phyloP scores from a whole-genome alignment of 345 rosid species.

The Rhodamnia argentea region DNA sequence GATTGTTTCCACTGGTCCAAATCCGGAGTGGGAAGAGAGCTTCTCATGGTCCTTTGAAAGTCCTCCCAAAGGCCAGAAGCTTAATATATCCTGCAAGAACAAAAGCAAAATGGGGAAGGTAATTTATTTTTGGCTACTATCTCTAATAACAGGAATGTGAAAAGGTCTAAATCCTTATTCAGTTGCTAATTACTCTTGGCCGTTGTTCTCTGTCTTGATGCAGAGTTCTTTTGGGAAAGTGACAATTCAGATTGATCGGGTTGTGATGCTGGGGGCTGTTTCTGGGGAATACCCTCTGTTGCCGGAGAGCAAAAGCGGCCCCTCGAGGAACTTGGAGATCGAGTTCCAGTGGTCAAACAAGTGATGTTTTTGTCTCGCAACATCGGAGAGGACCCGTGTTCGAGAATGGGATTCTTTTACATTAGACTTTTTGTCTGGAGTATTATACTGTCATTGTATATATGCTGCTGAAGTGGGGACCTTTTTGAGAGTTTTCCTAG shows the following conservation, averaged over 20 bases:
- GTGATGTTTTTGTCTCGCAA: neutral
- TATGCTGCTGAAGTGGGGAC: conserved; percentile 15
- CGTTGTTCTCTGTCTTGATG: neutral
- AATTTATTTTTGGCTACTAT: neutral
- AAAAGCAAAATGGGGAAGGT: conserved; percentile 99
- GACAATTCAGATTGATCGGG: conserved; percentile 93
- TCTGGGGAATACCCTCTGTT: conserved; percentile 83
- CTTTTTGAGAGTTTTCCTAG: conserved; percentile 16
- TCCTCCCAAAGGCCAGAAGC: conserved; percentile 99
- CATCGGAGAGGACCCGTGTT: neutral
- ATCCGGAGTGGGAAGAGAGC: conserved; percentile 98
- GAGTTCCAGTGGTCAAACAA: conserved; percentile 97
- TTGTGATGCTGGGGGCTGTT: conserved; percentile 94
- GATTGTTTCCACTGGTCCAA: conserved; percentile 92
- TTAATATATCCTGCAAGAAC: conserved; percentile 93
- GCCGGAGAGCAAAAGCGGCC: conserved; percentile 95
- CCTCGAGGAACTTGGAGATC: conserved; percentile 79
- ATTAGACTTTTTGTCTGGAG: neutral
- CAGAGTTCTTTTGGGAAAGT: conserved; percentile 99
- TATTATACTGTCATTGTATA: conserved; percentile 16
- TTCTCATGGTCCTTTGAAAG: conserved; percentile 98
- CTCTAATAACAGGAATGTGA: neutral
- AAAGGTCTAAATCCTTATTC: neutral
- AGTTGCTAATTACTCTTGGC: neutral
- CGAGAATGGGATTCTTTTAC: conserved; percentile 1